Evolutionary conservation across 768 basidiomycete genomes (phyloP), one percentile per base, ranked within the genome.

Genomic region (Auricularia sp.): DNA sequence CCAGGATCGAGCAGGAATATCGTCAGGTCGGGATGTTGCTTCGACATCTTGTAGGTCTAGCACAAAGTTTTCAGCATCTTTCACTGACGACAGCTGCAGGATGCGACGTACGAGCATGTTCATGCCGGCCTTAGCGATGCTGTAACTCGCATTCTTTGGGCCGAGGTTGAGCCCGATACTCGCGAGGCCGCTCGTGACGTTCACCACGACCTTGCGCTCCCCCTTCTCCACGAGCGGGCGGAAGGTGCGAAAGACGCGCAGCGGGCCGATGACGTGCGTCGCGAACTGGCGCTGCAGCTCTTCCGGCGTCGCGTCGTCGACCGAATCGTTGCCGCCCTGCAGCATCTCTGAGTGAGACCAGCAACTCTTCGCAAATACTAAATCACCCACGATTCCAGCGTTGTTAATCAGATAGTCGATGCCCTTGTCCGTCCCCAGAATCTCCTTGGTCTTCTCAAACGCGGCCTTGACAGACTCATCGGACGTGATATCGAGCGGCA

Each of bases 341-440:
- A 42, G 23, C 8, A 33, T 10, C 5, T 33, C 18, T 64, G 11
- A n/a, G 16, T 62, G 35, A 62, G 16, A 16, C n/a, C 23, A n/a
- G 36, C 43, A 29, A 42, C 43, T 29, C 54, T 53, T 23, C 35
- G 35, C 11, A 7, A 18, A 62, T 14, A 5, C 4, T 4, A 51
- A 6, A 16, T 7, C 14, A 70, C 77, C 61, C 63, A 77, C 76
- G 39, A 77, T 67, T 0, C 70, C 77, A 3, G 77, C 76, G 61
- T 77, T 78, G 69, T 78, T 79, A 63, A 77, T 66, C 18, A 79
- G 70, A 61, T 77, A 78, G 68, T 79, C 76, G 8, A 79, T 51
- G 10, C 18, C 66, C 12, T 77, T 75, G 2, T 61, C 35, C 44
- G 66, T 67, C 2, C 69, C 72, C 12, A 79, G 67, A n/a, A 74